Evolutionary conservation across 306 rosid species (phyloP), one percentile per base, ranked within the genome.

Genomic region (Prunus armeniaca): DNA sequence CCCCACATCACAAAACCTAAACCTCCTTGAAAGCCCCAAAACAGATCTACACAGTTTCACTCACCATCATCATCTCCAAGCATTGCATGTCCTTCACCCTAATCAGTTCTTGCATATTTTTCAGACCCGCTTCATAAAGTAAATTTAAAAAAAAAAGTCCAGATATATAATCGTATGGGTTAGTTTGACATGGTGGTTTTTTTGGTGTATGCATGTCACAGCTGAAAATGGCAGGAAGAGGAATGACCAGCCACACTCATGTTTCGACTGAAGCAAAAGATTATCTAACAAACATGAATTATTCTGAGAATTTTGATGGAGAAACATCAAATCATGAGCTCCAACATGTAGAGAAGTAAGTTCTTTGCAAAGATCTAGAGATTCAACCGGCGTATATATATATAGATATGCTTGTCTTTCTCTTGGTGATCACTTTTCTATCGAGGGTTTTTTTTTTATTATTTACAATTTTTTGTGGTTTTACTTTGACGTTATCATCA

Each of bases 241-340:
- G 19, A 52, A 52, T 52, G 57, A 52, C 57, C 57, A 52, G 57
- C 20, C 9, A 52, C 15, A 55, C 25, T 55, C 61, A 55, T 45
- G 14, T 45, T 67, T 43, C 34, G 32, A 9, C 27, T 12, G 52
- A 18, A 20, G 30, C 24, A 9, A 25, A n/a, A 6, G 17, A 12
- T 43, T 8, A 66, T 12, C 28, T 13, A n/a, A 17, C 19, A 67
- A 45, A 1, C 55, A 43, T 67, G 20, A 67, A 22, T 12, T 43
- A n/a, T 45, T 22, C 72, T 45, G 72, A 67, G 38, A 43, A 67
- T 45, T 43, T 67, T 46, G 34, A 13, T 18, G 72, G 54, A 67
- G 34, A 13, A 13, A 8, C 61, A 11, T 10, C 56, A 20, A 45
- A 15, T 45, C 56, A 6, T 6, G 54, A 45, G 14, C 34, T 45